These are phyloP conservation scores for Xylaria flabelliformis DNA, from an alignment of 495 filamentous ascomycete genomes.

Conservation along the genomic window DNA sequence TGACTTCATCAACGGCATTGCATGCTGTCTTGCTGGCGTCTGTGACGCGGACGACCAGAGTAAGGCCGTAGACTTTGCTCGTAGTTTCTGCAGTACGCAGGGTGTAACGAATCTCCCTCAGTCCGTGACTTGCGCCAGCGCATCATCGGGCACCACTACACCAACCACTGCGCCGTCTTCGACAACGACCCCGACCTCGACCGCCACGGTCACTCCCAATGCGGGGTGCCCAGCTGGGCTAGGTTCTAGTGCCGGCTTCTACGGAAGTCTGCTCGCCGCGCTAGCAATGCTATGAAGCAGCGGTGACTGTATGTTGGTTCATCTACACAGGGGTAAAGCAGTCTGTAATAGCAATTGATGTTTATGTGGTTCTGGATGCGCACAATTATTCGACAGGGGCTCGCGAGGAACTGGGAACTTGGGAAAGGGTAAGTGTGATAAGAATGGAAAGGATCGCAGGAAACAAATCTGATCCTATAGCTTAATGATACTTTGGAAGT, in stretches of 20 bases:
- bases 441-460: background rate
- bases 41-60: constrained; percentile 65
- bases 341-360: background rate
- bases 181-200: background rate
- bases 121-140: constrained; percentile 25
- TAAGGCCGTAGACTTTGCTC: constrained; percentile 44
- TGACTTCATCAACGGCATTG: constrained; percentile 64
- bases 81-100: constrained; percentile 28
- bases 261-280: constrained; percentile 22
- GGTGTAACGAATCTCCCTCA: constrained; percentile 25
- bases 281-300: constrained; percentile 23
- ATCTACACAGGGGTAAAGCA: background rate
- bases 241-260: constrained; percentile 9
- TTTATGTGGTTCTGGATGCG: background rate
- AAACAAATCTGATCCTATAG: background rate
- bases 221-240: constrained; percentile 1
- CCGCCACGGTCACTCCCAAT: constrained; percentile 13
- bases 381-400: background rate
- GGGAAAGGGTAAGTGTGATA: background rate
- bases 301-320: background rate
- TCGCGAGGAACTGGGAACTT: background rate
- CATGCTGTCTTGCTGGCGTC: constrained; percentile 66
- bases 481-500: constrained; percentile 1
- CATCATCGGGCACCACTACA: constrained; percentile 10
- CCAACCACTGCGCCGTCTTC: constrained; percentile 3